phyloP scores from a whole-genome alignment of 805 yeast genomes.

The Hanseniaspora pseudoguilliermondii region DNA sequence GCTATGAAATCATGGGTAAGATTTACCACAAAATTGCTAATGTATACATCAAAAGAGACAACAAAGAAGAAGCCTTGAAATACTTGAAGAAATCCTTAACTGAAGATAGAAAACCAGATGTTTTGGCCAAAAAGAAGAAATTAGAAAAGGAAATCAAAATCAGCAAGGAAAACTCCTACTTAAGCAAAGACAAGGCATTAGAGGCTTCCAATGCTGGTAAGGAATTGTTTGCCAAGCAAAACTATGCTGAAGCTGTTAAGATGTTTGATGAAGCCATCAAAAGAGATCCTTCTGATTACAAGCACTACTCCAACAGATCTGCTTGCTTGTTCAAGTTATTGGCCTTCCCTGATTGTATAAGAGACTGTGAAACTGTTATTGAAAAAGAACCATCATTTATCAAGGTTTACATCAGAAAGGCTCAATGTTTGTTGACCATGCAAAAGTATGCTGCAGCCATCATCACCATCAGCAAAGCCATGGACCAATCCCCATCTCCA shows the following conservation, averaged over 20 bases:
- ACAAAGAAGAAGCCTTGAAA: conserved; percentile 60
- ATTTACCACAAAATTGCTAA: conserved; percentile 87
- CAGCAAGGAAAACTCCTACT: conserved; percentile 62
- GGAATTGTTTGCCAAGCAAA: conserved; percentile 74
- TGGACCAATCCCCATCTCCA: conserved; percentile 45
- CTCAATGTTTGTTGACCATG: conserved; percentile 83
- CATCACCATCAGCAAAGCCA: conserved; percentile 70
- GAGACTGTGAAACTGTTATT: conserved; percentile 84
- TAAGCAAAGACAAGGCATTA: conserved; percentile 87
- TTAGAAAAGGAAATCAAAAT: conserved; percentile 77
- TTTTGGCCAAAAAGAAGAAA: conserved; percentile 70
- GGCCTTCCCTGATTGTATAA: conserved; percentile 94
- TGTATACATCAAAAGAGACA: conserved; percentile 60
- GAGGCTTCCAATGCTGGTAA: conserved; percentile 90
- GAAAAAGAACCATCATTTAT: conserved; percentile 76
- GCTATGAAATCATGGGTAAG: conserved; percentile 82
- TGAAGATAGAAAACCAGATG: conserved; percentile 94
- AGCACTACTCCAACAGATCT: conserved; percentile 96
- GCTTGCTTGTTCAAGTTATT: conserved; percentile 88
- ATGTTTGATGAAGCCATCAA: conserved; percentile 91
- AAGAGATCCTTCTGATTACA: conserved; percentile 92
- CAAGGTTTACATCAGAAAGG: conserved; percentile 94
- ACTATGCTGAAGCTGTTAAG: conserved; percentile 93
- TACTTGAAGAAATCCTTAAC: conserved; percentile 82
- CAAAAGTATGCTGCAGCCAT: conserved; percentile 71